These are phyloP conservation scores for Artemisia argyi DNA, from an alignment of 129 eudicot species.

Conservation along the genomic window DNA sequence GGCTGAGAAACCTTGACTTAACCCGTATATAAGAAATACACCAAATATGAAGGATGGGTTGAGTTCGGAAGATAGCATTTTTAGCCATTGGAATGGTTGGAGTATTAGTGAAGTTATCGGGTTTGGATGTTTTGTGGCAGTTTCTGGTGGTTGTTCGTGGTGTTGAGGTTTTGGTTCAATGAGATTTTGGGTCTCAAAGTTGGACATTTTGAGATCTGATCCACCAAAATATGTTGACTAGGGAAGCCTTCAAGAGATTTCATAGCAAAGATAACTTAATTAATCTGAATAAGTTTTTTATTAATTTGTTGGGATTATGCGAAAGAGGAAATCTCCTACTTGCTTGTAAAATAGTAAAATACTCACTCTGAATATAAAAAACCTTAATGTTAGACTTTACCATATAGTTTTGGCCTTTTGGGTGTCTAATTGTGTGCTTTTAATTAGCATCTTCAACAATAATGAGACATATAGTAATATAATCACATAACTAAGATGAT, in stretches of 20 bases:
- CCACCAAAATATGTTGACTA: constrained; percentile 20
- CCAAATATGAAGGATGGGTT: constrained; percentile 52
- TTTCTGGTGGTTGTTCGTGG: constrained; percentile 32
- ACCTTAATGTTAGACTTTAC: neutral
- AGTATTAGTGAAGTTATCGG: constrained; percentile 33
- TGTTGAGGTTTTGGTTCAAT: constrained; percentile 26
- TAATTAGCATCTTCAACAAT: too few relatives aligned
- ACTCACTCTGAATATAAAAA: neutral
- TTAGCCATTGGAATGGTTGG: constrained; percentile 61
- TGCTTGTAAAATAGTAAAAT: neutral
- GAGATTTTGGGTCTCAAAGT: constrained; percentile 39
- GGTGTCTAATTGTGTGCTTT: too few relatives aligned
- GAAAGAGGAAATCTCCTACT: neutral
- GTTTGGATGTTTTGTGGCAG: constrained; percentile 15
- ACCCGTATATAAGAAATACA: constrained; percentile 52
- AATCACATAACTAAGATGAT: too few relatives aligned
- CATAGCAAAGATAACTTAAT: neutral
- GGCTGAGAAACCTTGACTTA: constrained; percentile 45
- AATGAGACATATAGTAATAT: too few relatives aligned
- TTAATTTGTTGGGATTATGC: neutral
- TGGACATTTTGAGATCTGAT: constrained; percentile 40
- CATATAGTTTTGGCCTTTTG: too few relatives aligned
- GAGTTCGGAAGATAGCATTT: constrained; percentile 39
- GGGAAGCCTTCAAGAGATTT: constrained; percentile 22
- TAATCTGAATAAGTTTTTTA: neutral